Base-by-base conservation (phyloP, 768 basidiomycete species). In the Lactarius sanguifluus region DNA sequence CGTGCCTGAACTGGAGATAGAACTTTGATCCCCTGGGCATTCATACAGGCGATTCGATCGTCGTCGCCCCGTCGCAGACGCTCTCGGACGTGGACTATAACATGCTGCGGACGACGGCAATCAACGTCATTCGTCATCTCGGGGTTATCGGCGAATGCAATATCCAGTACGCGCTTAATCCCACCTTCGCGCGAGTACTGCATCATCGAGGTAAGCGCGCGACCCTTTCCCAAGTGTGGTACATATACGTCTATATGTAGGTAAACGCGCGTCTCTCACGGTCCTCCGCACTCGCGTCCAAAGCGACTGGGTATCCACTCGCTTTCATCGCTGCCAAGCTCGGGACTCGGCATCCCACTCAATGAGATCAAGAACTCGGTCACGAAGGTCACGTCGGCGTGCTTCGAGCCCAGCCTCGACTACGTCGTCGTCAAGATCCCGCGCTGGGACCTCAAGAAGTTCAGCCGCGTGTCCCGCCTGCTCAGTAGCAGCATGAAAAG, bases 41-140 rank as follows among this genome's bases (percentile, higher is more conserved):
- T 71, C 96, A 99, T 73, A 99, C 96, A 1, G 96, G 96, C 64
- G 96, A 99, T 76, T 99, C 96, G 5, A 98, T 98, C 73, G 97
- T 99, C 71, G 85, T 98, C 36, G 97, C 97, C 9, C 96, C 96
- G 2, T 98, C 96, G 54, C 96, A 99, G 77, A 98, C 96, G 0
- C 85, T 98, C 34, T 97, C 96, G n/a, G 96, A 98, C 76, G 84
- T 89, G n/a, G 97, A 98, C 76, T 98, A 97, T 81, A 94, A 98
- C 76, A 99, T 98, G 96, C 87, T 99, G 59, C 88, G 97, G 55
- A 97, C 95, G 30, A 97, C 96, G 10, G 97, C 97, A 18, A 90
- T 98, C 79, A 98, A 98, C 73, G 96, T 98, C 71, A 94, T 99
- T 70, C 91, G 96, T n/a, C 96, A 98, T 75, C 86, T 99, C 18